These are phyloP conservation scores for Dentipellis sp. DNA, from an alignment of 768 basidiomycete species.

Conservation along the genomic window DNA sequence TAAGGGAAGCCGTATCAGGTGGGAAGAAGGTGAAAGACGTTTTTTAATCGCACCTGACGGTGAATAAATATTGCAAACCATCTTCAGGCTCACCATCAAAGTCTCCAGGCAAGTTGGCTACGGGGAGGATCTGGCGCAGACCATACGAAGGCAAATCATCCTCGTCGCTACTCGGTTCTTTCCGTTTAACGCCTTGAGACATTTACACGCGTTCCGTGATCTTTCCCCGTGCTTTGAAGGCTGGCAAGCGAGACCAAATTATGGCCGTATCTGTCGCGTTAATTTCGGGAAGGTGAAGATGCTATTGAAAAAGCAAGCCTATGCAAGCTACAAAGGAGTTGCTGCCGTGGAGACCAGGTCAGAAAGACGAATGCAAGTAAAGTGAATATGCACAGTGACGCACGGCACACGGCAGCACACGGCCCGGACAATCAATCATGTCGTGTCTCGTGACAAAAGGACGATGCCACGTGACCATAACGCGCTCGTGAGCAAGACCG, in stretches of 20 bases:
- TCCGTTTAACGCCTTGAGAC: constrained; percentile 28
- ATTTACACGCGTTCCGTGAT: background rate
- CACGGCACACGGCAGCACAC: too few species aligned
- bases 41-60: constrained; percentile 48
- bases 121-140: constrained; percentile 62
- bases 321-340: background rate
- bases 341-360: background rate
- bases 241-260: too few species aligned
- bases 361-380: background rate
- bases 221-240: too few species aligned
- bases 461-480: too few species aligned
- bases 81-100: constrained; percentile 59
- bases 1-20: constrained; percentile 19
- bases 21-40: constrained; percentile 1
- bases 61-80: constrained; percentile 75
- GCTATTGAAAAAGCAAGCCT: too few species aligned
- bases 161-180: constrained; percentile 38
- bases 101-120: constrained; percentile 67
- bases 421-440: too few species aligned
- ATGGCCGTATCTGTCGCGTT: too few species aligned
- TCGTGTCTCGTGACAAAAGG: too few species aligned
- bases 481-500: background rate
- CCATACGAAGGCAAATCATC: constrained; percentile 58
- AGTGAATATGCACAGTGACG: too few species aligned
- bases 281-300: too few species aligned